Base-by-base conservation (phyloP, 2,329 filamentous ascomycete species). In the Cytospora chrysosperma region DNA sequence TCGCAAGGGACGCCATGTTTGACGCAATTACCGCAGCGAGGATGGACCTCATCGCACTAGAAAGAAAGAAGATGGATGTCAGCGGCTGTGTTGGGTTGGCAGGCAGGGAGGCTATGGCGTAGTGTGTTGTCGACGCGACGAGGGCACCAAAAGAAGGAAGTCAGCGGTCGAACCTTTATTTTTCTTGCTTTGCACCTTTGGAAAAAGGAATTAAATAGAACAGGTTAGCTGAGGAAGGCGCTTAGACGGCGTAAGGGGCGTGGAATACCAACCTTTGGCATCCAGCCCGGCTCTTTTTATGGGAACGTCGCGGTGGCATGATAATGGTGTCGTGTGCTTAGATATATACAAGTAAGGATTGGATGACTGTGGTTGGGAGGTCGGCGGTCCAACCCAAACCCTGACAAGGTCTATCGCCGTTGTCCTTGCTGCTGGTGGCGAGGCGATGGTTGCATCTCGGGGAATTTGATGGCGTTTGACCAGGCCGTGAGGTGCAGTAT, bases 281-380 rank as follows among this genome's bases (percentile, higher is more conserved):
- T 53, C 88, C 88, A 58, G 86, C 83, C 68, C 88, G 82, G 62
- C 86, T 89, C 77, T 89, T 90, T 72, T 88, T 90, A 75, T 90
- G 88, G 50, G 87, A 88, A 72, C 86, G 81, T 70, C 87, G 79
- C 32, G 87, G 86, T 65, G 87, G 85, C 86, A 88, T 88, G 54
- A 17, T 55, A 28, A 88, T 88, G 55, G n/a, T 55, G 28, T 59
- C 27, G 30, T 52, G 21, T 17, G 24, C 2, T 52, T 7, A 19
- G 21, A 26, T 30, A 27, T 52, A 26, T 19, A 17, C 27, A n/a
- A n/a, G n/a, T n/a, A n/a, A n/a, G n/a, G n/a, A n/a, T n/a, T n/a
- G n/a, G n/a, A n/a, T n/a, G n/a, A n/a, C 13, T 15, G 37, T n/a
- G 19, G 37, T 13, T 43, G 17, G 37, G 37, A 43, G 37, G 40